Evolutionary conservation across 345 rosid genomes (phyloP).

Genomic region (Citrus reticulata): DNA sequence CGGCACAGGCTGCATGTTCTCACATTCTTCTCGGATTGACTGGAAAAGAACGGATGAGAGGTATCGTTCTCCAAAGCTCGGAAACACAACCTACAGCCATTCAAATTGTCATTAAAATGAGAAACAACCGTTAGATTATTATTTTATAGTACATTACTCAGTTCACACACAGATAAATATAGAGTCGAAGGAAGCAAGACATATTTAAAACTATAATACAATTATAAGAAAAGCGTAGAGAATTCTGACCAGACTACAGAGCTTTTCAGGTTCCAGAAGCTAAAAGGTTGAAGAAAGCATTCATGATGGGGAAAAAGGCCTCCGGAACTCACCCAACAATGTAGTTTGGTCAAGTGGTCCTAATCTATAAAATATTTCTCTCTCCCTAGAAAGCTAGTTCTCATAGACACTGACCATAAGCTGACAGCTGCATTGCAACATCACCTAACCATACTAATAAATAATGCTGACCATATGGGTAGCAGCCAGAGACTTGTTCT

Average conservation of each 20-base stretch:
- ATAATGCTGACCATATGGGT: too few relatives aligned
- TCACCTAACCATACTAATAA: too few relatives aligned
- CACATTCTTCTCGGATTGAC: constrained; percentile 86
- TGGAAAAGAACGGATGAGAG: constrained; percentile 84
- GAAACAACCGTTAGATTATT: background rate
- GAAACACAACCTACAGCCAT: constrained; percentile 75
- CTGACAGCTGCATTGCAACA: background rate
- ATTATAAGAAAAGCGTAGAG: background rate
- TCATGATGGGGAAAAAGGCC: background rate
- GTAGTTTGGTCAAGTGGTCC: constrained; percentile 8
- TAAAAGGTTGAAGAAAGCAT: background rate
- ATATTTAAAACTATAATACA: background rate
- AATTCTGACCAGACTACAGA: background rate
- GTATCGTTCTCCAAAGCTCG: constrained; percentile 93
- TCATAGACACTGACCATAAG: background rate
- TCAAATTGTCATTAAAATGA: background rate
- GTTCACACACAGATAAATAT: too few relatives aligned
- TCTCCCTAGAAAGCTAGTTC: background rate
- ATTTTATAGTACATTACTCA: background rate
- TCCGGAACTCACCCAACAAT: background rate
- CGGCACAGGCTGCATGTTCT: constrained; percentile 74
- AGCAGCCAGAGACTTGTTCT: too few relatives aligned
- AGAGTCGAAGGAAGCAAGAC: background rate
- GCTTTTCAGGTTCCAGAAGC: background rate
- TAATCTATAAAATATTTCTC: background rate